These are phyloP conservation scores for Myochromella boudieri DNA, from an alignment of 768 basidiomycete genomes.

Conservation along the genomic window DNA sequence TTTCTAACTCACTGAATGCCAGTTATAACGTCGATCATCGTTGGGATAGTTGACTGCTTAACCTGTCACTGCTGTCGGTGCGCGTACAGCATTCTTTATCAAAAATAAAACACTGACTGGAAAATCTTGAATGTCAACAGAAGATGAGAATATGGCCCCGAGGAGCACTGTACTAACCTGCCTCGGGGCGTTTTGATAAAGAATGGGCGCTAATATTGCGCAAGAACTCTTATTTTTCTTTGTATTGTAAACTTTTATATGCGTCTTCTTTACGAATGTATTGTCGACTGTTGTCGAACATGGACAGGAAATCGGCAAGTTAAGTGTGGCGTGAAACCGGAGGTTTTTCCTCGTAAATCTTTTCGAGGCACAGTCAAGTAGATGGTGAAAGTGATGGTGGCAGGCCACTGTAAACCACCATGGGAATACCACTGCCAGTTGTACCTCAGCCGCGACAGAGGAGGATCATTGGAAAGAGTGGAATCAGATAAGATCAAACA, in stretches of 20 bases:
- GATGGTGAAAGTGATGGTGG: no score
- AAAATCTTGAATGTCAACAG: no score
- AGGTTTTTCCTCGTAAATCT: no score
- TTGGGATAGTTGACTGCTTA: conserved; percentile 41
- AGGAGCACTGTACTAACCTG: not conserved
- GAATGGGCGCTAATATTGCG: no score
- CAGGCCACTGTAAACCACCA: no score
- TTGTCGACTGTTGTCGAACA: no score
- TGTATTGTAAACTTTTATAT: not conserved
- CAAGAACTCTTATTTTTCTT: no score
- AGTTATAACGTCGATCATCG: conserved; percentile 43
- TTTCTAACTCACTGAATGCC: not conserved
- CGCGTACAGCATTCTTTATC: not conserved
- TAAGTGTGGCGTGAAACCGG: no score
- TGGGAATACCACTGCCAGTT: not conserved
- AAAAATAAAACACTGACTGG: no score
- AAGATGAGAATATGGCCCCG: not conserved
- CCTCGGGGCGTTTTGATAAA: not conserved
- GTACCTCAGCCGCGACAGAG: not conserved
- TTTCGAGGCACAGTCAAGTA: no score
- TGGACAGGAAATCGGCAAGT: no score
- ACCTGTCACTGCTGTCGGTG: conserved; percentile 48
- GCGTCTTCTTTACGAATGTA: no score
- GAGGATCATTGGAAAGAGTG: not conserved
- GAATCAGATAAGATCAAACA: not conserved